Evolutionary conservation across 345 rosid genomes (phyloP).

Genomic region (Zanthoxylum bungeanum): DNA sequence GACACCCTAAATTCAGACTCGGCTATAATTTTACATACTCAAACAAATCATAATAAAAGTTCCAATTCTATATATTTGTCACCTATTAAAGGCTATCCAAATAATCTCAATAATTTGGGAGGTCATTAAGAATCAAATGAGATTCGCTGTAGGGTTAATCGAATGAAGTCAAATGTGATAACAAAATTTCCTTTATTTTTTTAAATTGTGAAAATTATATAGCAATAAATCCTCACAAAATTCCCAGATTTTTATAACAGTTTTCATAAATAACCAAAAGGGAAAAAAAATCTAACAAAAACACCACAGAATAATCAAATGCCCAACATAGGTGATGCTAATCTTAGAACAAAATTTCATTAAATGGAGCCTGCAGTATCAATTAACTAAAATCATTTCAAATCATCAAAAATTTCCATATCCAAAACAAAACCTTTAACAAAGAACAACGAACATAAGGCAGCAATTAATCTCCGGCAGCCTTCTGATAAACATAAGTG

Average conservation of each 20-base stretch:
- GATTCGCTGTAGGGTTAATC: neutral
- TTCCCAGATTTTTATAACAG: neutral
- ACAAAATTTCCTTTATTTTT: neutral
- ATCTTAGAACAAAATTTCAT: too few relatives aligned
- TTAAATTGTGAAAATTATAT: neutral
- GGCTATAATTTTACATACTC: too few relatives aligned
- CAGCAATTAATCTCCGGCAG: constrained; percentile 43
- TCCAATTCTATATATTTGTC: too few relatives aligned
- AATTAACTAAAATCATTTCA: neutral
- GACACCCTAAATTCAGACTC: too few relatives aligned
- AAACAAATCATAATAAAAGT: too few relatives aligned
- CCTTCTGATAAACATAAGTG: constrained; percentile 66
- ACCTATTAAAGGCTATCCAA: too few relatives aligned
- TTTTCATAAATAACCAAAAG: too few relatives aligned
- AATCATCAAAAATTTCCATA: neutral
- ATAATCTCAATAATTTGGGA: neutral
- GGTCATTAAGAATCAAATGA: neutral
- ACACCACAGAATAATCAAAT: neutral
- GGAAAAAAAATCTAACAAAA: neutral
- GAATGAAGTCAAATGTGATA: neutral
- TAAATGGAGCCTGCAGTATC: neutral
- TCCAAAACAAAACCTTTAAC: neutral
- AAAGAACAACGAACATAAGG: neutral
- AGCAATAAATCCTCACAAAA: neutral
- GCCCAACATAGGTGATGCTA: neutral